Base-by-base conservation (phyloP, 139 green algal genomes). In the Tetradesmus lagerheimii region DNA sequence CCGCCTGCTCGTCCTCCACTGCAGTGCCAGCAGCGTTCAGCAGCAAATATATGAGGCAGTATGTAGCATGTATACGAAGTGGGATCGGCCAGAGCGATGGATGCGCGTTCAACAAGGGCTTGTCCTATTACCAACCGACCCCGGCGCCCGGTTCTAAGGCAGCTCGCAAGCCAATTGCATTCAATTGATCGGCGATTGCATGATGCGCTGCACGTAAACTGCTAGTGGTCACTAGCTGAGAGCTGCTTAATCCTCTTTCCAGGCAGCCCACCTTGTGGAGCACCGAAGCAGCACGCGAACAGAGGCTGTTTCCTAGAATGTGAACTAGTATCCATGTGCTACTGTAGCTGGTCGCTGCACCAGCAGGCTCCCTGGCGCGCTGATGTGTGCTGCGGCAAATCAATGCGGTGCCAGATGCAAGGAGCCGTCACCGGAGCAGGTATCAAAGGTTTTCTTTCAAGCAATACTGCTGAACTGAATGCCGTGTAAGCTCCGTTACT, bases 1-100 rank as follows among this genome's bases (percentile, higher is more conserved):
- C 31, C 18, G 79, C 23, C 25, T 85, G 79, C 31, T 85, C 79
- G 39, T 85, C 79, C 16, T 85, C 79, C 34, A 85, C 79, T 85
- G 41, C 27, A 37, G 11, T n/a, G 6, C 16, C 39, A 53, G 77
- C 75, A 83, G 11, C 38, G 77, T 53, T 62, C 77, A 83, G 37
- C 0, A 83, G 35, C 25, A 71, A 0, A 20, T 31, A 6, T 4
- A 31, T 23, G 31, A 8, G 8, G 57, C 57, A n/a, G 4, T 0
- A 71, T 27, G 23, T 23, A 31, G 23, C 57, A 71, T 31, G 4
- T 23, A 71, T 8, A 71, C 0, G 0, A 4, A 16, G 57, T 71
- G 23, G 20, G 3, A 31, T 71, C 2, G 20, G 31, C 57, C 12
- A n/a, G 23, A 31, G n/a, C 23, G 57, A 11, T 71, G 57, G 16